A percentile compares a stretch with the other conserved stretches of the same genome.
Evolutionary conservation across 768 basidiomycete species (phyloP).

Genomic region (Amanita pseudoporphyria): DNA sequence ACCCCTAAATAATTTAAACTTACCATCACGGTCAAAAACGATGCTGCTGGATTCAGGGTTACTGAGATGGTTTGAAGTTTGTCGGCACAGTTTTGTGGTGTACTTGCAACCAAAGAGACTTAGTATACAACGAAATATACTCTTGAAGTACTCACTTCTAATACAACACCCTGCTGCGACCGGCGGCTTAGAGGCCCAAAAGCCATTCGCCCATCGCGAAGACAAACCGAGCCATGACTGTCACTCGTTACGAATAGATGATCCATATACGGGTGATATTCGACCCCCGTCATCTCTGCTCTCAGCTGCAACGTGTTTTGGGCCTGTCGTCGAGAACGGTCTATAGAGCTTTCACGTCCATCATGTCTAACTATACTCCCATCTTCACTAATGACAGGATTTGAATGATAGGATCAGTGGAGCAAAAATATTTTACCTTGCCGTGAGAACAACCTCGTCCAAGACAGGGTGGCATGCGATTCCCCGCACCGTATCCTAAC

Average conservation of each 20-base stretch:
- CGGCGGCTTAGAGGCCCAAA: conserved; percentile 44
- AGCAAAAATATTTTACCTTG: conserved; percentile 34
- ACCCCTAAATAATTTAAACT: conserved; percentile 8
- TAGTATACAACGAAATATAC: conserved; percentile 1
- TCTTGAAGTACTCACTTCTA: conserved; percentile 26
- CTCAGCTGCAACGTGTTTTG: conserved; percentile 43
- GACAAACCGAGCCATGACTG: conserved; percentile 43
- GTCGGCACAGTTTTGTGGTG: conserved; percentile 34
- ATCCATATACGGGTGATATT: conserved; percentile 60
- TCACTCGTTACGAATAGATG: conserved; percentile 65
- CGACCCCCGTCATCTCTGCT: conserved; percentile 52
- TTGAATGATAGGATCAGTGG: not conserved
- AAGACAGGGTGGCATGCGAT: conserved; percentile 57
- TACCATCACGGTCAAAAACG: conserved; percentile 60
- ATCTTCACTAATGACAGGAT: conserved; percentile 44
- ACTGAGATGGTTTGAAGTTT: conserved; percentile 27
- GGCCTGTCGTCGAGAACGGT: conserved; percentile 20
- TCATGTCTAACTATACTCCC: conserved; percentile 60
- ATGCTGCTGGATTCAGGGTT: conserved; percentile 65
- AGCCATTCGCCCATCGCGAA: conserved; percentile 67
- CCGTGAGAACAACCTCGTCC: conserved; percentile 62
- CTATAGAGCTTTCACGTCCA: conserved; percentile 24
- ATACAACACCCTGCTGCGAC: conserved; percentile 44
- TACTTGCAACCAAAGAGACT: conserved; percentile 20
- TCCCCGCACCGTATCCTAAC: conserved; percentile 55